Evolutionary conservation across 805 yeast species (phyloP).

Genomic region (Komagataella ulmi): DNA sequence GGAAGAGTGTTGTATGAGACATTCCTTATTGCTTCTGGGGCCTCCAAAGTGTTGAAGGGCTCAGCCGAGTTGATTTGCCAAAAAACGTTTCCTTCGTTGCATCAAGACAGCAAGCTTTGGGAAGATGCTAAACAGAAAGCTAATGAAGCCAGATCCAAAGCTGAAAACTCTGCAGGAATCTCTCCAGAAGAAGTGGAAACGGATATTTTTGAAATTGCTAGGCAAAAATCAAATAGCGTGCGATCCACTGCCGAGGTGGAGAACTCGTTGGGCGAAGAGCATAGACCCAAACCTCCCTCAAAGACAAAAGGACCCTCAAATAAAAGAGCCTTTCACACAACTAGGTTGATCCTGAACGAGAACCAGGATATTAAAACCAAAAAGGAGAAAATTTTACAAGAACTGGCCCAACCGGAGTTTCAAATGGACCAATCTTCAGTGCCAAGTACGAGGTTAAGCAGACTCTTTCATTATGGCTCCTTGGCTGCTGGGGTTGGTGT

Average conservation of each 20-base stretch:
- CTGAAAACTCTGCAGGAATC: not conserved
- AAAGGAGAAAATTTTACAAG: conserved; percentile 12
- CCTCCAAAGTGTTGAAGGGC: conserved; percentile 13
- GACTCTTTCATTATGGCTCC: conserved; percentile 86
- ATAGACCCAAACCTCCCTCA: conserved; percentile 1
- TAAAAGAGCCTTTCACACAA: conserved; percentile 2
- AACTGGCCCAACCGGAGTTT: conserved; percentile 21
- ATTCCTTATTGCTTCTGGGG: conserved; percentile 11
- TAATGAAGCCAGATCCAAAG: conserved; percentile 10
- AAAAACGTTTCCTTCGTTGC: conserved; percentile 7
- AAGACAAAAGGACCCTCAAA: not conserved
- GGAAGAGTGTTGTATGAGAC: conserved; percentile 1
- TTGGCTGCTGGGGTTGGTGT: conserved; percentile 86
- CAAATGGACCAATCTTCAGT: conserved; percentile 56
- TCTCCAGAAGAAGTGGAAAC: conserved; percentile 6
- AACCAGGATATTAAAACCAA: not conserved
- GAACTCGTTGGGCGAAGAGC: not conserved
- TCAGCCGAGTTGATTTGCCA: conserved; percentile 7
- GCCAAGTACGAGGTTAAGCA: conserved; percentile 76
- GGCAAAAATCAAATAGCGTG: conserved; percentile 11
- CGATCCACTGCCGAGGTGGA: not conserved
- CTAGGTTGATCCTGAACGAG: conserved; percentile 3
- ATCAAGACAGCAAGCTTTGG: conserved; percentile 11
- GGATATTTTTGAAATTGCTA: conserved; percentile 20
- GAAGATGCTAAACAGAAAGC: conserved; percentile 12